Conservation (phyloP, 495 filamentous ascomycete genomes). For the Neurospora terricola region DNA sequence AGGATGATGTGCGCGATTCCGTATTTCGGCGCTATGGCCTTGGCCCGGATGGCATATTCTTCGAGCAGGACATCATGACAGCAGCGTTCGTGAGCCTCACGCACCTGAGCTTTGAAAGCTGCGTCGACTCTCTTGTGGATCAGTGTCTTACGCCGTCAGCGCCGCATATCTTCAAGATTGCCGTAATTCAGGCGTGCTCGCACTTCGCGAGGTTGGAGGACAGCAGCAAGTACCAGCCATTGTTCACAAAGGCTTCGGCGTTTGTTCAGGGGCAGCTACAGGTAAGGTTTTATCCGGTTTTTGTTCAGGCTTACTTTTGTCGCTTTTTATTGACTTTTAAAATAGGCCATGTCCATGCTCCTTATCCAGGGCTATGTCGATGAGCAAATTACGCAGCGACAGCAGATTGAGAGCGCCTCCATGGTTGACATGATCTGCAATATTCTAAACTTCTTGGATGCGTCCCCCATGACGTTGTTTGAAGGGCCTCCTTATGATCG, state of each 20-base stretch:
- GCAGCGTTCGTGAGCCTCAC: slow-evolving; percentile 52
- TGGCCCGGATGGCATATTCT: slow-evolving; percentile 32
- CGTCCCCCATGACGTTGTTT: slow-evolving; percentile 42
- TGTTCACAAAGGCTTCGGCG: slow-evolving; percentile 44
- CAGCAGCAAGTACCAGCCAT: slow-evolving; percentile 36
- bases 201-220: slow-evolving; percentile 43
- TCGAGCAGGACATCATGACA: slow-evolving; percentile 53
- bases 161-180: slow-evolving; percentile 50
- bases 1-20: slow-evolving; percentile 53
- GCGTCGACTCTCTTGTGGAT: slow-evolving; percentile 41
- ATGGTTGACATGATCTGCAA: slow-evolving; percentile 36
- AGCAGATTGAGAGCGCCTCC: slow-evolving; percentile 26
- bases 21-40: slow-evolving; percentile 45
- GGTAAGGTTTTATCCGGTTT: slow-evolving; percentile 20
- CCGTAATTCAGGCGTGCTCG: slow-evolving; percentile 46
- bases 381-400: slow-evolving; percentile 28
- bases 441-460: slow-evolving; percentile 43
- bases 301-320: background rate
- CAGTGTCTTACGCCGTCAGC: slow-evolving; percentile 43
- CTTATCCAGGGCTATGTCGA: slow-evolving; percentile 34
- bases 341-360: slow-evolving; percentile 28
- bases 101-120: slow-evolving; percentile 46
- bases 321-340: slow-evolving; percentile 9
- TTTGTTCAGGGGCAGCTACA: slow-evolving; percentile 46
- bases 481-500: slow-evolving; percentile 26